Percentiles rank a stretch among this genome's conserved stretches.
Conservation (phyloP, 2,329 filamentous ascomycete genomes). For the Teratosphaeria nubilosa region DNA sequence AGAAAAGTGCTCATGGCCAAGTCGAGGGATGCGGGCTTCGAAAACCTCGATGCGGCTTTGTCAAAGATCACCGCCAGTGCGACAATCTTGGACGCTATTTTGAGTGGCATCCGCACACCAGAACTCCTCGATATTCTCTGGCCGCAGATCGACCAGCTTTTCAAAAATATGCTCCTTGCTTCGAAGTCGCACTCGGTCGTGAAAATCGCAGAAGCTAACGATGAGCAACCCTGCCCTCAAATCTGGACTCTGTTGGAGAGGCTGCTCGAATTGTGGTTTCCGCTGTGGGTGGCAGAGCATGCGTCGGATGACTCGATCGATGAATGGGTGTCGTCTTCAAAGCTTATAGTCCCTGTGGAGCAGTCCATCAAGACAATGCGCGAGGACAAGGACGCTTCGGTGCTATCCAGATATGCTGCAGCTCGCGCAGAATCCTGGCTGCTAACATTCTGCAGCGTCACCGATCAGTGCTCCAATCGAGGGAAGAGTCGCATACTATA, state of each 20-base stretch:
- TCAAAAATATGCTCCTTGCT: not conserved
- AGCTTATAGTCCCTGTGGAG: not conserved
- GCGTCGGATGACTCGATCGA: slow-evolving; percentile 1
- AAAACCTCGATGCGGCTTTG: not conserved
- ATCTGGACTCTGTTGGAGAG: slow-evolving; percentile 11
- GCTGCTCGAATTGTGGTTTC: slow-evolving; percentile 13
- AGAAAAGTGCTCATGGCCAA: not conserved
- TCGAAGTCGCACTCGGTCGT: not conserved
- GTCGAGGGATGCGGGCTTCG: slow-evolving; percentile 4
- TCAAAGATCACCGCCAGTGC: not conserved
- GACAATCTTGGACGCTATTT: not conserved
- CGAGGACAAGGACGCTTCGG: not conserved
- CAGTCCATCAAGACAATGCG: not conserved
- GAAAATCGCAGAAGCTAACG: not conserved
- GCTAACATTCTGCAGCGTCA: slow-evolving; percentile 21
- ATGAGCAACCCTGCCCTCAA: not conserved
- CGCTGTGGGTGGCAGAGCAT: slow-evolving; percentile 5
- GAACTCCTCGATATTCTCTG: not conserved
- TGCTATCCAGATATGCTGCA: not conserved
- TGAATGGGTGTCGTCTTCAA: not conserved
- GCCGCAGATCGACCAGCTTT: not conserved
- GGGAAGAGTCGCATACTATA: not conserved
- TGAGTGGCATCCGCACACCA: not conserved
- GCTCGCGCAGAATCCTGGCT: not conserved
- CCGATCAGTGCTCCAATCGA: not conserved